These are phyloP conservation scores for Eucalyptus tenuipes DNA, from an alignment of 345 rosid genomes.

Conservation along the genomic window DNA sequence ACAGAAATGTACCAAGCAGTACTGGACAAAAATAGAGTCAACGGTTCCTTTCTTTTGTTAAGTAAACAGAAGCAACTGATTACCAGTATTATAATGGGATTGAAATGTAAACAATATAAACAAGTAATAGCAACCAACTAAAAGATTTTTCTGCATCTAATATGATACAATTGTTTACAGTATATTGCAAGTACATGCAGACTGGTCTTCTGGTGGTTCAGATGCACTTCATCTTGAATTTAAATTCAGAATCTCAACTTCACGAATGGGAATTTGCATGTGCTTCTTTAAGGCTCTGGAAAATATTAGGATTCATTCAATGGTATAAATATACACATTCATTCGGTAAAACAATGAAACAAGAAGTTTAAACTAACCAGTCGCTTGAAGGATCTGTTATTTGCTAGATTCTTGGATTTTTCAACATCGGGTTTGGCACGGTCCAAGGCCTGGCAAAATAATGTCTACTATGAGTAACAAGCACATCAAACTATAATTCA, in stretches of 20 bases:
- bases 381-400: conserved; percentile 50
- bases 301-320: neutral
- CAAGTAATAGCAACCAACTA: neutral
- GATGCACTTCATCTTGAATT: neutral
- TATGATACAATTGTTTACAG: neutral
- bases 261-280: conserved; percentile 27
- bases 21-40: neutral
- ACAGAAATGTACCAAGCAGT: neutral
- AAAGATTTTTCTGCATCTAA: neutral
- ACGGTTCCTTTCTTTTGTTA: neutral
- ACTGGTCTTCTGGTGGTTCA: neutral
- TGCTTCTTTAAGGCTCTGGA: conserved; percentile 16
- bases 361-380: conserved; percentile 26
- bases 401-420: conserved; percentile 17
- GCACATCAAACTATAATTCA: neutral
- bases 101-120: neutral
- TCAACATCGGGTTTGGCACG: conserved; percentile 56
- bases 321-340: neutral
- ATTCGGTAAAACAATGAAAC: neutral
- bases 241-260: neutral
- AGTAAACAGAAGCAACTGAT: neutral
- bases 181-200: neutral
- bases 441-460: conserved; percentile 33
- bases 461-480: neutral
- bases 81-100: neutral